Evolutionary conservation across 2,329 filamentous ascomycete species (phyloP).

Genomic region (Bertia moriformis): DNA sequence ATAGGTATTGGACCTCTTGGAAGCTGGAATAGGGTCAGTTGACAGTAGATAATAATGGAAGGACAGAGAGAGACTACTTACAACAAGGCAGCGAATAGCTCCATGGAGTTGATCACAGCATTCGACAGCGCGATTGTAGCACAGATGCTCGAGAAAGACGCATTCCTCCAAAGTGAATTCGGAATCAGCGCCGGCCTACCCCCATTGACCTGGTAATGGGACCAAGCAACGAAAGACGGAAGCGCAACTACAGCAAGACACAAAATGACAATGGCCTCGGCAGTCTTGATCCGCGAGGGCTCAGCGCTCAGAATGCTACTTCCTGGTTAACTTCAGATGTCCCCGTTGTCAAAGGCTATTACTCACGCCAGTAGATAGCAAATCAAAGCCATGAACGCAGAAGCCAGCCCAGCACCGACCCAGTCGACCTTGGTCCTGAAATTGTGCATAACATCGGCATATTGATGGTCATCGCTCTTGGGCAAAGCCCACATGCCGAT

Average conservation of each 20-base stretch:
- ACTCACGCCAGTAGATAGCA: slow-evolving; percentile 38
- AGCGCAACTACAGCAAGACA: slow-evolving; percentile 24
- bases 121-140: slow-evolving; percentile 28
- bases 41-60: no score
- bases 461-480: slow-evolving; percentile 3
- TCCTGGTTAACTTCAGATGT: not conserved
- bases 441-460: slow-evolving; percentile 3
- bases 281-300: slow-evolving; percentile 14
- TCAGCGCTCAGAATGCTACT: slow-evolving; percentile 18
- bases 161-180: slow-evolving; percentile 45
- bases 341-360: not conserved
- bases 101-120: slow-evolving; percentile 28
- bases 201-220: slow-evolving; percentile 27
- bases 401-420: slow-evolving; percentile 31
- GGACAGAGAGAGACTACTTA: slow-evolving; percentile 12
- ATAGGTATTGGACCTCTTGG: slow-evolving; percentile 30
- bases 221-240: slow-evolving; percentile 36
- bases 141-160: slow-evolving; percentile 38
- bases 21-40: slow-evolving; percentile 21
- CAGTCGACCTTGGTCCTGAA: slow-evolving; percentile 32
- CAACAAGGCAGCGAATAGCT: slow-evolving; percentile 32
- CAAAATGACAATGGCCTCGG: slow-evolving; percentile 28
- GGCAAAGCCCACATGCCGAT: slow-evolving; percentile 21
- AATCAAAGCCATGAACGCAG: slow-evolving; percentile 27
- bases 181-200: slow-evolving; percentile 41